Percentiles rank a stretch among this genome's conserved stretches.
Evolutionary conservation across 192 early-diverging fungal species (phyloP).

Genomic region (Paraglomus brasilianum): DNA sequence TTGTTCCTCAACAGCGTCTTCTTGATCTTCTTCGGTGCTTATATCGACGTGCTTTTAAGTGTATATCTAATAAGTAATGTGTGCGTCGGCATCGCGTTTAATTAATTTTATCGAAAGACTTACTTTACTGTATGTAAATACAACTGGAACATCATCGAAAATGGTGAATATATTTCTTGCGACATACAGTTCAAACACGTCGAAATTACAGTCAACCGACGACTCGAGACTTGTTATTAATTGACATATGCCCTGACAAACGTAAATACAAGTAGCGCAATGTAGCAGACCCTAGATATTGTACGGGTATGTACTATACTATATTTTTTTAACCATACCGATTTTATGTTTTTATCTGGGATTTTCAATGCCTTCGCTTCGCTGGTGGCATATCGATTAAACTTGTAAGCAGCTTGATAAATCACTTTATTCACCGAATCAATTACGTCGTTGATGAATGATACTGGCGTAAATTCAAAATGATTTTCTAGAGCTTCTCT

Average conservation of each 20-base stretch:
- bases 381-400: constrained; percentile 64
- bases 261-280: too few species aligned
- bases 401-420: constrained; percentile 65
- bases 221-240: constrained; percentile 77
- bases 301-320: background rate
- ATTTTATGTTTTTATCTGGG: too few species aligned
- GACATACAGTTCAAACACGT: constrained; percentile 76
- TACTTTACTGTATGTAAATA: constrained; percentile 57
- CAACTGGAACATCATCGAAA: constrained; percentile 53
- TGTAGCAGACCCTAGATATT: too few species aligned
- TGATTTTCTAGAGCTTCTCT: constrained; percentile 67
- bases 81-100: background rate
- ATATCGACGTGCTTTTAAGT: constrained; percentile 36
- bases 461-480: constrained; percentile 77
- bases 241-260: constrained; percentile 62
- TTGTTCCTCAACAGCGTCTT: constrained; percentile 42
- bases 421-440: constrained; percentile 73
- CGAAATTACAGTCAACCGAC: constrained; percentile 80
- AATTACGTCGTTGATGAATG: constrained; percentile 80
- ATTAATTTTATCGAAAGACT: background rate
- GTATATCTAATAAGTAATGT: background rate
- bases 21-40: constrained; percentile 31
- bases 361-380: too few species aligned
- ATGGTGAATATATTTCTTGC: constrained; percentile 74
- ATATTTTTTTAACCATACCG: background rate